A percentile compares a stretch with the other conserved stretches of the same genome.
Evolutionary conservation across 768 basidiomycete genomes (phyloP).

Genomic region (Trametes cubensis): DNA sequence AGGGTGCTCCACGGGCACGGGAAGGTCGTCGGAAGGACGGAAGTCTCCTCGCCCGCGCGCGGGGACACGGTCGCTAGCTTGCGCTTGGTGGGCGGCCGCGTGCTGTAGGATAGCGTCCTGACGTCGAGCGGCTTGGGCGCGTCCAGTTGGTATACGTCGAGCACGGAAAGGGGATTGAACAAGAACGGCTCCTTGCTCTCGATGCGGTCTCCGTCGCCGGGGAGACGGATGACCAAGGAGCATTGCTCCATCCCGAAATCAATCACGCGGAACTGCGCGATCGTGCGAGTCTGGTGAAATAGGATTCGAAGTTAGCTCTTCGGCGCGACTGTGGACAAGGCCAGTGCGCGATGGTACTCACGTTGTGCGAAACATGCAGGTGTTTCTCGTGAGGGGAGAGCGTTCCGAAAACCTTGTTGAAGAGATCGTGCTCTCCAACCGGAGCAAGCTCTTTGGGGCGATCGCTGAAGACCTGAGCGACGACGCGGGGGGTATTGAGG

Average conservation of each 20-base stretch:
- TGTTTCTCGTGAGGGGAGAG: constrained; percentile 29
- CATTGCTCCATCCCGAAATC: constrained; percentile 35
- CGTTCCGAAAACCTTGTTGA: constrained; percentile 23
- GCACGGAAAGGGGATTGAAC: constrained; percentile 5
- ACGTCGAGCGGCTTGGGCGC: constrained; percentile 24
- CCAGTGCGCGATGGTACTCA: constrained; percentile 3
- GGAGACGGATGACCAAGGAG: constrained; percentile 30
- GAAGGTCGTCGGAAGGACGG: constrained; percentile 21
- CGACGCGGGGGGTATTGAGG: constrained; percentile 27
- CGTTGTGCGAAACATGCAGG: constrained; percentile 24
- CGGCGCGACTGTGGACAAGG: too few relatives aligned
- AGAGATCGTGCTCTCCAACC: constrained; percentile 26
- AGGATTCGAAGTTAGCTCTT: neutral
- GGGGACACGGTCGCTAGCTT: constrained; percentile 23
- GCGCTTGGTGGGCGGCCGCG: constrained; percentile 18
- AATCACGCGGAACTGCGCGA: constrained; percentile 32
- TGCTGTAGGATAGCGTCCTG: constrained; percentile 25
- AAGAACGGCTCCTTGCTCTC: constrained; percentile 24
- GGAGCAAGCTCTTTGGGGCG: constrained; percentile 28
- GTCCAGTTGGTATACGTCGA: constrained; percentile 28
- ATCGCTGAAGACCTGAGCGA: constrained; percentile 27
- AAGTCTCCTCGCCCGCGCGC: constrained; percentile 24
- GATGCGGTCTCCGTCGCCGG: constrained; percentile 16
- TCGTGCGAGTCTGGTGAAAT: constrained; percentile 25
- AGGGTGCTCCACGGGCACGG: constrained; percentile 30